Conservation (phyloP, 371 early-diverging fungal species). For the Cokeromyces recurvatus region DNA sequence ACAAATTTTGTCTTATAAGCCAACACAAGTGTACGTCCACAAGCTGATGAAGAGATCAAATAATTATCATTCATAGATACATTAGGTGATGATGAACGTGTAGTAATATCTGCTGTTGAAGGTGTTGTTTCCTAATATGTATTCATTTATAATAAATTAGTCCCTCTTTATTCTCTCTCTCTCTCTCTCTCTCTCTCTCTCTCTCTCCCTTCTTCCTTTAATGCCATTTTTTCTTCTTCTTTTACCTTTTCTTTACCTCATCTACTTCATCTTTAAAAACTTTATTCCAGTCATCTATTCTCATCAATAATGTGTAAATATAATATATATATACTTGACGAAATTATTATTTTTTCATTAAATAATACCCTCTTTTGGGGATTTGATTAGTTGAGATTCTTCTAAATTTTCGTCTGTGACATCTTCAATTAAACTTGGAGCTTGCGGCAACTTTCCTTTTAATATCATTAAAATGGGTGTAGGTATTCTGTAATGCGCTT, state of each 20-base stretch:
- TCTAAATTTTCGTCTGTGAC: constrained; percentile 24
- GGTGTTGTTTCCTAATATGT: constrained; percentile 8
- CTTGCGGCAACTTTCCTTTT: constrained; percentile 41
- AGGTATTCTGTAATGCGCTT: constrained; percentile 39
- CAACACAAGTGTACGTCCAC: constrained; percentile 29
- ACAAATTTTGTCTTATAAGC: constrained; percentile 44
- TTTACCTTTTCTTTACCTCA: constrained; percentile 14
- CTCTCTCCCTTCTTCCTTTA: too few relatives aligned
- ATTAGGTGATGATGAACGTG: constrained; percentile 22
- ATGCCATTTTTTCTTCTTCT: neutral
- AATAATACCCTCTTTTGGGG: constrained; percentile 13
- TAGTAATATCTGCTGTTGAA: constrained; percentile 10
- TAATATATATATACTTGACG: neutral
- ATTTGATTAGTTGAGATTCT: constrained; percentile 16
- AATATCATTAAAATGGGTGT: constrained; percentile 38
- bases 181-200: too few relatives aligned
- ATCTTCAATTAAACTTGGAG: constrained; percentile 36
- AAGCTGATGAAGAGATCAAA: constrained; percentile 35
- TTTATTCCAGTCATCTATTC: constrained; percentile 42
- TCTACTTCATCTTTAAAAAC: constrained; percentile 43
- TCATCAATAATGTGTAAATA: neutral
- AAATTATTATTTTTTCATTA: too few relatives aligned
- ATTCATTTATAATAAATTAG: too few relatives aligned
- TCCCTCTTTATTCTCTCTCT: too few relatives aligned
- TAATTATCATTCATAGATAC: constrained; percentile 25